Evolutionary conservation across 176 grass and related monocot species (phyloP).

Genomic region (Metroxylon sagu): DNA sequence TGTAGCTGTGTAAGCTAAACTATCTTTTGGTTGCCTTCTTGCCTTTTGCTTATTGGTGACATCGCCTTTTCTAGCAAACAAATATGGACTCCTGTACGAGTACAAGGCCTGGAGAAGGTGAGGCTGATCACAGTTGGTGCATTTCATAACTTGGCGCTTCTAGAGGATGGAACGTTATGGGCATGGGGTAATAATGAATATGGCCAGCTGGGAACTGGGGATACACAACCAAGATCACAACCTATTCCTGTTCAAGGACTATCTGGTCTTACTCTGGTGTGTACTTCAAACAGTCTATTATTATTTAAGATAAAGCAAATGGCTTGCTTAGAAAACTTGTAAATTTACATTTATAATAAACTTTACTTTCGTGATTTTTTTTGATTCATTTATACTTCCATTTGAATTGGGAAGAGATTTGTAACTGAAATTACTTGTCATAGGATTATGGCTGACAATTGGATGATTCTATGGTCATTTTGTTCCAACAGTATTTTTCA

Average conservation of each 20-base stretch:
- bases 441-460: too few relatives aligned
- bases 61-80: conserved; percentile 46
- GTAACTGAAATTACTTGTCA: too few relatives aligned
- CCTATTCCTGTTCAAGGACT: conserved; percentile 65
- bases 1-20: too few relatives aligned
- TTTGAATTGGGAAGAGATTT: too few relatives aligned
- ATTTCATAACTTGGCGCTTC: conserved; percentile 94
- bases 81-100: conserved; percentile 80
- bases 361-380: too few relatives aligned
- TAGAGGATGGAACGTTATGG: conserved; percentile 76
- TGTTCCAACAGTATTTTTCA: too few relatives aligned
- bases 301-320: too few relatives aligned
- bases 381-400: too few relatives aligned
- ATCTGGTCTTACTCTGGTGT: conserved; percentile 65
- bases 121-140: conserved; percentile 87
- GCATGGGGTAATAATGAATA: conserved; percentile 98
- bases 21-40: too few relatives aligned
- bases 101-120: conserved; percentile 84
- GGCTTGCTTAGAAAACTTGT: too few relatives aligned
- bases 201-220: conserved; percentile 81
- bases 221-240: conserved; percentile 89
- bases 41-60: not conserved
- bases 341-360: too few relatives aligned
- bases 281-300: conserved; percentile 7
- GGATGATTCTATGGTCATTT: too few relatives aligned